A percentile compares a stretch with the other conserved stretches of the same genome.
Evolutionary conservation across 495 filamentous ascomycete species (phyloP).

Genomic region (Copromyces sp.): DNA sequence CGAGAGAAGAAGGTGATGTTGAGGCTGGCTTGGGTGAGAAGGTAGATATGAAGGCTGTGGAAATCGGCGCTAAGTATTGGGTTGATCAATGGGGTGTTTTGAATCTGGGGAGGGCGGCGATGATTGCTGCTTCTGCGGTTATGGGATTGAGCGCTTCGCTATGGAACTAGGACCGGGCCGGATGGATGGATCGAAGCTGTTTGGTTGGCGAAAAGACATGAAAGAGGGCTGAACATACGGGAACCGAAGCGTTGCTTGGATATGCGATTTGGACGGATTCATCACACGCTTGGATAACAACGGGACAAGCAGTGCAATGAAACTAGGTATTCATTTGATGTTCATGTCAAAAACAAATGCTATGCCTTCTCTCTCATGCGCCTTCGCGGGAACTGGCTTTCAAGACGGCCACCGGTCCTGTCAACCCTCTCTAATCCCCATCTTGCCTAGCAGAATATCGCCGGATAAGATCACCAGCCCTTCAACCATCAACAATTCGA

Average conservation of each 20-base stretch:
- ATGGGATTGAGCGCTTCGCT: slow-evolving; percentile 12
- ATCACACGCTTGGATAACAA: not conserved
- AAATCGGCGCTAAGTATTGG: slow-evolving; percentile 35
- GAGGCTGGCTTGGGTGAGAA: slow-evolving; percentile 11
- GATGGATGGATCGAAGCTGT: not conserved
- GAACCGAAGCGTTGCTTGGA: not conserved
- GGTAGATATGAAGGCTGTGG: slow-evolving; percentile 22
- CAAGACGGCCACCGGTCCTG: not conserved
- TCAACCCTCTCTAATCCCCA: not conserved
- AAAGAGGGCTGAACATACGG: not conserved
- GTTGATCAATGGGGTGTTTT: slow-evolving; percentile 46
- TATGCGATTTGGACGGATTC: not conserved
- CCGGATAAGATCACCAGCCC: not conserved
- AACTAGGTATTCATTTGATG: not conserved
- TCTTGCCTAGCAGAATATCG: not conserved
- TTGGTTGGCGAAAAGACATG: not conserved
- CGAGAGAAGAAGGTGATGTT: not conserved
- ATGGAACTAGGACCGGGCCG: not conserved
- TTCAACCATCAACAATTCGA: not conserved
- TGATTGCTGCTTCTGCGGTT: slow-evolving; percentile 14
- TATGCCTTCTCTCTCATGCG: not conserved
- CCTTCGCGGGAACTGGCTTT: not conserved
- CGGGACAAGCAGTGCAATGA: not conserved
- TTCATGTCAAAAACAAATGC: not conserved
- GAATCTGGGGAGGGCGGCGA: slow-evolving; percentile 37